These are phyloP conservation scores for Pyrus hybrid DNA, from an alignment of 331 rosid species.

Conservation along the genomic window DNA sequence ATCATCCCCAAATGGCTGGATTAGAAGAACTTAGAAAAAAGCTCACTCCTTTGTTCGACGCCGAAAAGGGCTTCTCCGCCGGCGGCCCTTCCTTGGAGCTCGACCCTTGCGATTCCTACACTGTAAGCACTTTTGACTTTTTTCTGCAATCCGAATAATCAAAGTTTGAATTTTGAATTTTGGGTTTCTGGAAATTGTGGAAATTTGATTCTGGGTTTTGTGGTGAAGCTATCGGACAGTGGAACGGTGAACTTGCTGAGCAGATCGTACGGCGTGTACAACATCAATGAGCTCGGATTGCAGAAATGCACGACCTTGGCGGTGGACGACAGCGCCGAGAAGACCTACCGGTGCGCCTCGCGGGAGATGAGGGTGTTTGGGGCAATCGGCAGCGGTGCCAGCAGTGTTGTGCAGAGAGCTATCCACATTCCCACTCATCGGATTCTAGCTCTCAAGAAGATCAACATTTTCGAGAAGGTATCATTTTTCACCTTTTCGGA, in stretches of 20 bases:
- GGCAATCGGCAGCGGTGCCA: constrained; percentile 94
- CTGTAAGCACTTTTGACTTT: constrained; percentile 30
- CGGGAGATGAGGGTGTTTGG: constrained; percentile 92
- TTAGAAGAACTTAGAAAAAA: constrained; percentile 48
- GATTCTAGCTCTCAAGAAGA: constrained; percentile 82
- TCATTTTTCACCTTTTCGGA: not conserved
- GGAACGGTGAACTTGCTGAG: constrained; percentile 89
- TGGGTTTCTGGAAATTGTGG: not conserved
- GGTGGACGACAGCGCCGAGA: constrained; percentile 49
- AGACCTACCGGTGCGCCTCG: constrained; percentile 71
- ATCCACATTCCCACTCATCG: constrained; percentile 83
- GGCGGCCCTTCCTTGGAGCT: constrained; percentile 43
- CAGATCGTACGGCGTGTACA: constrained; percentile 84
- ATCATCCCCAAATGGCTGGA: constrained; percentile 35
- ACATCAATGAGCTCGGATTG: constrained; percentile 83
- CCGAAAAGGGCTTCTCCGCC: constrained; percentile 68
- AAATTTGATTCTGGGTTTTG: not conserved
- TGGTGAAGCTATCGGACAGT: constrained; percentile 63
- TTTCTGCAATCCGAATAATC: not conserved
- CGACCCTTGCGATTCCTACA: constrained; percentile 77
- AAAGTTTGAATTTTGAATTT: not conserved
- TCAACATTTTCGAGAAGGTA: constrained; percentile 94
- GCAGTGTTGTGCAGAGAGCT: constrained; percentile 96
- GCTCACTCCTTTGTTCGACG: constrained; percentile 54
- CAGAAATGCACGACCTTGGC: constrained; percentile 72